A percentile compares a stretch with the other conserved stretches of the same genome.
These are phyloP conservation scores for Podospora didyma DNA, from an alignment of 495 filamentous ascomycete genomes.

Conservation along the genomic window DNA sequence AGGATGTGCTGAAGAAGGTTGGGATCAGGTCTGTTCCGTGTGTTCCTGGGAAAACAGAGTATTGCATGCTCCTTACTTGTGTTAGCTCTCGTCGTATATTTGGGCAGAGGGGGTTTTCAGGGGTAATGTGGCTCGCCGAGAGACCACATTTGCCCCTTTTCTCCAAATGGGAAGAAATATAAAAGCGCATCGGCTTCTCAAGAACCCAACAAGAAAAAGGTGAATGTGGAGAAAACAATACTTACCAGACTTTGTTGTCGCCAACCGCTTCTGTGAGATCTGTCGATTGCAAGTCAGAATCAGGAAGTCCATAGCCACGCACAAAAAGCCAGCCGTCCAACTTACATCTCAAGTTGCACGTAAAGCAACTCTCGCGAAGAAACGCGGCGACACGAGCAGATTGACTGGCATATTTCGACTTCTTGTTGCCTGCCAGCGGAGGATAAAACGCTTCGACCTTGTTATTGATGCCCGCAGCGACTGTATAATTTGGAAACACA, in stretches of 20 bases:
- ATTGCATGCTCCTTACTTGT: slow-evolving; percentile 27
- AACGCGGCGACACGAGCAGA: slow-evolving; percentile 30
- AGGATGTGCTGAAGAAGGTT: slow-evolving; percentile 30
- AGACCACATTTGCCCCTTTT: no score
- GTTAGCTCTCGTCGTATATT: no score
- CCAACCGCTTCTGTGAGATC: slow-evolving; percentile 32
- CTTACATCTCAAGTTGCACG: slow-evolving; percentile 36
- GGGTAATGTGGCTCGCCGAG: no score
- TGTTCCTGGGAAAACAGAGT: slow-evolving; percentile 30
- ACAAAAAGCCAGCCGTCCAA: background rate
- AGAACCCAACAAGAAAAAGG: no score
- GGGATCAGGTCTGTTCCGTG: slow-evolving; percentile 33
- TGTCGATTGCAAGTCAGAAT: background rate
- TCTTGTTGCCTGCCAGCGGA: slow-evolving; percentile 11
- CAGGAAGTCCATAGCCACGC: background rate
- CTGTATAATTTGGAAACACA: slow-evolving; percentile 36
- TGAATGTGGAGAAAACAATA: no score
- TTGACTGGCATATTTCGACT: slow-evolving; percentile 26
- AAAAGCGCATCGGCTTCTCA: no score
- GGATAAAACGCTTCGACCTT: slow-evolving; percentile 35
- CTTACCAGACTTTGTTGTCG: slow-evolving; percentile 17
- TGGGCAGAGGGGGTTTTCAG: no score
- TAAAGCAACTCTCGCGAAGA: slow-evolving; percentile 33
- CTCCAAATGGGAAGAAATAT: no score
- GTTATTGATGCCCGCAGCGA: slow-evolving; percentile 24